Percentiles rank a stretch among this genome's conserved stretches.
These are phyloP conservation scores for Diplodia scrobiculata DNA, from an alignment of 2,329 filamentous ascomycete species.

Conservation along the genomic window DNA sequence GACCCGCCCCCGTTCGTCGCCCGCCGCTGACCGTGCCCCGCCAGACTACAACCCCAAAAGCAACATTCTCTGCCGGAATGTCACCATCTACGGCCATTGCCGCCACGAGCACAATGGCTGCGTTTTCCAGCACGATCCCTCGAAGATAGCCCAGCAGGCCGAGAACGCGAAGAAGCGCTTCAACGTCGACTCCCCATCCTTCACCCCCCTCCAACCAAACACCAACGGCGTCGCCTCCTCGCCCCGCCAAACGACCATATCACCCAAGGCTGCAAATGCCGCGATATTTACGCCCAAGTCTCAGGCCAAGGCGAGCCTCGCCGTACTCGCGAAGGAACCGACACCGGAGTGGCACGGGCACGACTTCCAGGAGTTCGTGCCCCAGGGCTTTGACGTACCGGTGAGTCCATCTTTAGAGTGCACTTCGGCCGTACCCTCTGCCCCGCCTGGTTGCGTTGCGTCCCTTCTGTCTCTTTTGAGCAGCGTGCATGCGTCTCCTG, in stretches of 20 bases:
- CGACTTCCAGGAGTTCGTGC: slow-evolving; percentile 57
- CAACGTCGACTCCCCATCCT: slow-evolving; percentile 95
- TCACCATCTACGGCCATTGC: slow-evolving; percentile 90
- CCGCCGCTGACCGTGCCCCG: slow-evolving; percentile 13
- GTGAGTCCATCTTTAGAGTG: slow-evolving; percentile 43
- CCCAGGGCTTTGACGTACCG: slow-evolving; percentile 57
- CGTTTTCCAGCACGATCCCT: slow-evolving; percentile 82
- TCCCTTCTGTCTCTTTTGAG: neutral
- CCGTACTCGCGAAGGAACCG: slow-evolving; percentile 50
- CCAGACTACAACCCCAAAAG: slow-evolving; percentile 50
- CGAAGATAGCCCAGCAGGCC: slow-evolving; percentile 58
- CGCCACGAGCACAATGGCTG: slow-evolving; percentile 83
- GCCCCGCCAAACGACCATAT: slow-evolving; percentile 73
- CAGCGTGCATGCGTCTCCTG: slow-evolving; percentile 8
- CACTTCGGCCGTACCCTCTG: neutral
- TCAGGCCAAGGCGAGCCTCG: slow-evolving; percentile 33
- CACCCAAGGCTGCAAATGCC: slow-evolving; percentile 85
- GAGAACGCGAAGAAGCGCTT: slow-evolving; percentile 70
- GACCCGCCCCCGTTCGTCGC: neutral
- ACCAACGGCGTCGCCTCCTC: slow-evolving; percentile 52
- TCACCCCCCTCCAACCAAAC: slow-evolving; percentile 68
- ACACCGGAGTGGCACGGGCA: slow-evolving; percentile 53
- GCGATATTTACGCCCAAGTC: slow-evolving; percentile 78
- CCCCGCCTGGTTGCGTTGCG: neutral
- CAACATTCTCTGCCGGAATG: slow-evolving; percentile 88